Conservation (phyloP, 257 asterid genomes). For the Gentiana straminea region DNA sequence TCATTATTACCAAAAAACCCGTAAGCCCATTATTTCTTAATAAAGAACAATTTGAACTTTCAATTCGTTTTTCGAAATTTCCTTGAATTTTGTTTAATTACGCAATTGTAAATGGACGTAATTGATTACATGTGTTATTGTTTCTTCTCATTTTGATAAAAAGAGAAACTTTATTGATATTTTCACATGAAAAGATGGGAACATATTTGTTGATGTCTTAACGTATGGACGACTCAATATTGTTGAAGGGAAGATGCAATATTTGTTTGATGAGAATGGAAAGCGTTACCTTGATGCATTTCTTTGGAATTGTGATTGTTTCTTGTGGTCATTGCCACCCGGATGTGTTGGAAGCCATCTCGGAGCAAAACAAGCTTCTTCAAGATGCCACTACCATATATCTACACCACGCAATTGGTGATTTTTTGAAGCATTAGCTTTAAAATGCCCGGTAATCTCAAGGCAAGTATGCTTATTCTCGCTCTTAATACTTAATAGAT, state of each 20-base stretch:
- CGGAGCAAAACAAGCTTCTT: conserved; percentile 84
- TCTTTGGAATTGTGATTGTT: conserved; percentile 93
- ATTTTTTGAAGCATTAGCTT: conserved; percentile 84
- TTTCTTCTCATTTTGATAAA: too few species aligned
- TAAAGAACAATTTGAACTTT: too few species aligned
- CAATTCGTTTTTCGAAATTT: too few species aligned
- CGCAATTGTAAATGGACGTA: too few species aligned
- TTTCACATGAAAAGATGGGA: too few species aligned
- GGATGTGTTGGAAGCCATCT: conserved; percentile 49
- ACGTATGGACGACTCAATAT: conserved; percentile 54
- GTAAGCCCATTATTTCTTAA: too few species aligned
- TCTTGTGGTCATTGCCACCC: conserved; percentile 99
- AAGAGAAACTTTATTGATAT: too few species aligned
- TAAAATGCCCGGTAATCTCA: conserved; percentile 89
- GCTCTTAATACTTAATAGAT: too few species aligned
- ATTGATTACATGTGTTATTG: too few species aligned
- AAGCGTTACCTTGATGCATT: conserved; percentile 91
- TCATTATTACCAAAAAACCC: conserved; percentile 77
- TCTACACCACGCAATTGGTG: conserved; percentile 80
- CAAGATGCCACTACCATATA: conserved; percentile 92
- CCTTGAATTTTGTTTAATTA: too few species aligned
- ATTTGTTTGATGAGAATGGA: conserved; percentile 77
- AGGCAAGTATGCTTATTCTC: conserved; percentile 26
- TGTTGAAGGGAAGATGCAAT: conserved; percentile 98
- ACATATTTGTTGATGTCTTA: background rate